Evolutionary conservation across 345 rosid species (phyloP).

Genomic region (Eutrema yunnanense): DNA sequence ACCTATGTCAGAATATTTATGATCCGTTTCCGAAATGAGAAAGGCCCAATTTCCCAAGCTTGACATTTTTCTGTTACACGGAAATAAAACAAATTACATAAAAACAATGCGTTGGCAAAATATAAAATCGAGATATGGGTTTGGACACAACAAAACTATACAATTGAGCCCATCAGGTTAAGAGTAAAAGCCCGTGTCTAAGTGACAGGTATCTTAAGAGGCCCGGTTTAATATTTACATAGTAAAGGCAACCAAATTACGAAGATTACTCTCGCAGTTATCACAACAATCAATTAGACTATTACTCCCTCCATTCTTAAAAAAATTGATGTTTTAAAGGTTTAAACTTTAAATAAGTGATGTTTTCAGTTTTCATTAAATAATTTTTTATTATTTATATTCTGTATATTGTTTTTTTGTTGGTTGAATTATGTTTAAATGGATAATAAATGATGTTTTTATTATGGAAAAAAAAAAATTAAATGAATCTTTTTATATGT

Average conservation of each 20-base stretch:
- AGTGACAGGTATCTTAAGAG: background rate
- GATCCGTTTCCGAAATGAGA: background rate
- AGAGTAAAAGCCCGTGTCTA: background rate
- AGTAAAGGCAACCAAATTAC: background rate
- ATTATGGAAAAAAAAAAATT: too few relatives aligned
- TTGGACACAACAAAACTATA: background rate
- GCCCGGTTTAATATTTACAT: background rate
- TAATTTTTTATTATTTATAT: too few relatives aligned
- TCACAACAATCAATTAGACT: background rate
- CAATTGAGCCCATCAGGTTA: background rate
- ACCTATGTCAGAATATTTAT: slow-evolving; percentile 16
- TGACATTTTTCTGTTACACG: background rate
- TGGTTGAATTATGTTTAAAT: too few relatives aligned
- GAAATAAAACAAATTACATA: background rate
- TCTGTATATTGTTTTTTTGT: too few relatives aligned
- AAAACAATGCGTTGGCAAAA: background rate
- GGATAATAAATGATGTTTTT: too few relatives aligned
- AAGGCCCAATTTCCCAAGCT: background rate
- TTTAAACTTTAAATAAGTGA: too few relatives aligned
- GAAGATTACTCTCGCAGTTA: background rate
- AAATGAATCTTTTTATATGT: too few relatives aligned
- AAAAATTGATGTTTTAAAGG: too few relatives aligned
- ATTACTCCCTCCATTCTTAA: too few relatives aligned
- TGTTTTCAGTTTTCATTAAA: too few relatives aligned
- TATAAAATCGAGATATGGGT: background rate